Evolutionary conservation across 2,329 filamentous ascomycete genomes (phyloP).

Genomic region (Magnaporthales sp.): DNA sequence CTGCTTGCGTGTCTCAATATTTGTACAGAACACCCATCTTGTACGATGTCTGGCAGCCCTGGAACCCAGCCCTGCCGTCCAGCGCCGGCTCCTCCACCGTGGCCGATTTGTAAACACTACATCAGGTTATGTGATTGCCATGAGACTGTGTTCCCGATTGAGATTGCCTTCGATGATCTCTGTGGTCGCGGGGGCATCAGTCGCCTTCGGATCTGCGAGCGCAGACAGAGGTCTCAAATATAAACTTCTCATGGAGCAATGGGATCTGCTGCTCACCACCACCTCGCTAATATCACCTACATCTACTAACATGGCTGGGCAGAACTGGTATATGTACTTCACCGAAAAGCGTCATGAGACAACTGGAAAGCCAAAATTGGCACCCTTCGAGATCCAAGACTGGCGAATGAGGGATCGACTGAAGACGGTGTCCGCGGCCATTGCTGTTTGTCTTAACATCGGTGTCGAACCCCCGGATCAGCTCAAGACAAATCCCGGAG

Average conservation of each 20-base stretch:
- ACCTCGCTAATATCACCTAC: not conserved
- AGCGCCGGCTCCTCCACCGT: not conserved
- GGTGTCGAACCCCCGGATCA: slow-evolving; percentile 96
- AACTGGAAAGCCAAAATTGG: slow-evolving; percentile 74
- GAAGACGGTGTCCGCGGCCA: slow-evolving; percentile 91
- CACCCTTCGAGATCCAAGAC: slow-evolving; percentile 63
- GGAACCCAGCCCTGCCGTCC: not conserved
- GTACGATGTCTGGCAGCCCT: not conserved
- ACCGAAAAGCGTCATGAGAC: slow-evolving; percentile 97
- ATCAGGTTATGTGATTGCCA: not conserved
- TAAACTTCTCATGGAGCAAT: not conserved
- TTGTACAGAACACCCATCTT: not conserved
- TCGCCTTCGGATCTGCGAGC: not conserved
- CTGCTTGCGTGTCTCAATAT: not conserved
- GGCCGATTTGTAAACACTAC: not conserved
- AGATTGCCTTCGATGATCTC: not conserved
- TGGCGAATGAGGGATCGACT: slow-evolving; percentile 96
- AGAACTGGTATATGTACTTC: slow-evolving; percentile 99
- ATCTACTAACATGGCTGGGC: slow-evolving; percentile 10
- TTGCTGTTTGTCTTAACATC: slow-evolving; percentile 93
- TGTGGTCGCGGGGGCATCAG: not conserved
- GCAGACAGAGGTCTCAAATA: not conserved
- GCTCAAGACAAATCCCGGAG: slow-evolving; percentile 87
- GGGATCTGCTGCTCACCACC: not conserved
- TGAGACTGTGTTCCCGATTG: not conserved